Percentiles rank a stretch among this genome's conserved stretches.
These are phyloP conservation scores for Beauveria australis DNA, from an alignment of 2,329 filamentous ascomycete genomes.

Conservation along the genomic window DNA sequence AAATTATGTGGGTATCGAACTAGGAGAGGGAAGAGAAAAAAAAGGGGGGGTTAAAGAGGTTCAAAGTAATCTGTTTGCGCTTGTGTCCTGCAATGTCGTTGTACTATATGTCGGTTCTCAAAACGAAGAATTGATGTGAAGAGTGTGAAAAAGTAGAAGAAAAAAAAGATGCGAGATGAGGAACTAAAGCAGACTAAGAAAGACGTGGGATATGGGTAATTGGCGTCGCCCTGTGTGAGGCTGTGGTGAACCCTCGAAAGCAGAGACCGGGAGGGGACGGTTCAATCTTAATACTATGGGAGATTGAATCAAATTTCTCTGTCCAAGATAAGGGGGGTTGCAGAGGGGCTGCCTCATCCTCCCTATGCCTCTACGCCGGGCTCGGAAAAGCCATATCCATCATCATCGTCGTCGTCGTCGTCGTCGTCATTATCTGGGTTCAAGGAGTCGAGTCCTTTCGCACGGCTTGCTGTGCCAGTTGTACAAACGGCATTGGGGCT, in stretches of 20 bases:
- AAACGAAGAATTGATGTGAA: background rate
- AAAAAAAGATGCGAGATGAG: background rate
- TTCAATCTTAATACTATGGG: slow-evolving; percentile 6
- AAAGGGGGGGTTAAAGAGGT: background rate
- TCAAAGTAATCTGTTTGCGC: background rate
- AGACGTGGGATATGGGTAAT: background rate
- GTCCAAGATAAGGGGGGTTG: background rate
- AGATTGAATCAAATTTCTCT: slow-evolving; percentile 9
- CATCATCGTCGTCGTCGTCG: background rate
- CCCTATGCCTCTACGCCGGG: background rate
- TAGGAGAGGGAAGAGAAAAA: background rate
- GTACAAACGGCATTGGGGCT: too few relatives aligned
- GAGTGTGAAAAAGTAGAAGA: background rate
- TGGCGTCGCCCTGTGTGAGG: background rate
- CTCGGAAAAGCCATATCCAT: background rate
- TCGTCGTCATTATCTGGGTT: background rate
- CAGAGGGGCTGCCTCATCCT: too few relatives aligned
- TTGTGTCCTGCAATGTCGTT: background rate
- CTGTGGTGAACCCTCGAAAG: background rate
- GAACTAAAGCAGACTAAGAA: background rate
- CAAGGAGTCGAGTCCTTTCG: background rate
- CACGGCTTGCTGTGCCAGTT: background rate
- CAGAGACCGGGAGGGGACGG: background rate
- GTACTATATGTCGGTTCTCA: background rate
- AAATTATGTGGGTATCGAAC: slow-evolving; percentile 6